Conservation (phyloP, 352 stramenopile species). For the Phytophthora litchii region DNA sequence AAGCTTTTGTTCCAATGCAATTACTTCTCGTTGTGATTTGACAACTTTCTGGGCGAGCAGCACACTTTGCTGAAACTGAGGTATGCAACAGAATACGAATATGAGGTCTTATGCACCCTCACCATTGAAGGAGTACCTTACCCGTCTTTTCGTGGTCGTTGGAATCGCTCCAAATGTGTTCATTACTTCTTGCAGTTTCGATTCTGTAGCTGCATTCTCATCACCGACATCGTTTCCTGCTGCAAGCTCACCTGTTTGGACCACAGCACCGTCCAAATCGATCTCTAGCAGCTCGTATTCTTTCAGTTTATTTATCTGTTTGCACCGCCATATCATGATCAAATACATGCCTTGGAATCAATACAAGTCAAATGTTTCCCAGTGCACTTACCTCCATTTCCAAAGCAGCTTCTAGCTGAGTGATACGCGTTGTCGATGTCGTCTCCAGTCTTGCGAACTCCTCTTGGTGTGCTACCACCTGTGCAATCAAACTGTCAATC, state of each 20-base stretch:
- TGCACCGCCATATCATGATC: not conserved
- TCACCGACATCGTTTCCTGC: not conserved
- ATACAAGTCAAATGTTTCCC: not conserved
- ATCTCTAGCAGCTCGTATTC: constrained; percentile 81
- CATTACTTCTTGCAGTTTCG: constrained; percentile 51
- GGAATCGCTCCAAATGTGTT: constrained; percentile 72
- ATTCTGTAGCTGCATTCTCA: not conserved
- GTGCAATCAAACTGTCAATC: not conserved
- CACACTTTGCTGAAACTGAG: constrained; percentile 79
- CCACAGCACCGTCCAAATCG: constrained; percentile 67
- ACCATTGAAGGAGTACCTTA: constrained; percentile 21
- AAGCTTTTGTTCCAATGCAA: constrained; percentile 48
- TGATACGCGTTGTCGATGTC: constrained; percentile 63
- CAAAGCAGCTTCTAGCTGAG: constrained; percentile 57
- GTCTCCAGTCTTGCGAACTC: constrained; percentile 75
- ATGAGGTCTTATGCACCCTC: not conserved
- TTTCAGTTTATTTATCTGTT: constrained; percentile 61
- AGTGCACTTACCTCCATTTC: constrained; percentile 49
- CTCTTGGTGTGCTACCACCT: constrained; percentile 72
- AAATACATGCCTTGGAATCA: not conserved
- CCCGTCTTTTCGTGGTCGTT: constrained; percentile 65
- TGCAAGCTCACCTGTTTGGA: constrained; percentile 62
- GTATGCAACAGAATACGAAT: not conserved
- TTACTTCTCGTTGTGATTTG: constrained; percentile 60
- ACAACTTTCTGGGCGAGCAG: constrained; percentile 72